Evolutionary conservation across 192 early-diverging fungal species (phyloP), one percentile per base, ranked within the genome.

Genomic region (Podochytrium sp.): DNA sequence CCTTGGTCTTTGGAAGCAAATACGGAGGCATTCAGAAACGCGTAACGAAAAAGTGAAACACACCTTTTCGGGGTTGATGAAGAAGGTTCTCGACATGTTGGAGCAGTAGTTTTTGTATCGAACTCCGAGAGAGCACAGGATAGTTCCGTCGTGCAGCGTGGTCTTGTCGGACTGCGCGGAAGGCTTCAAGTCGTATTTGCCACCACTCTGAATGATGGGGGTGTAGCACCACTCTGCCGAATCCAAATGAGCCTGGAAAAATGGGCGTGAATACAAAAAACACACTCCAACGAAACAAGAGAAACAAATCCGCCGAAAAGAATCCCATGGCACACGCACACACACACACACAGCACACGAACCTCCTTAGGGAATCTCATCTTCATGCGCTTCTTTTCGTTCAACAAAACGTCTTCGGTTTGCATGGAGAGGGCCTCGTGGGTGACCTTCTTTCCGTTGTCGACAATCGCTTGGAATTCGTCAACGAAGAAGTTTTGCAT

Each of bases 191-290:
- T 96, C 91, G 78, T 95, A 99, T 39, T 88, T 83, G 42, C 96
- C 96, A 64, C 98, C 98, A 82, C 94, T 95, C 81, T 98, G 96
- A 70, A 99, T 91, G 59, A 97, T 94, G 6, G 98, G 98, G 6
- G 90, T 82, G 49, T 96, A 94, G 73, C 94, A 94, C 93, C 92
- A 95, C 52, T 99, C 98, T 10, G 89, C 80, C 63, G 87, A 83
- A 20, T 90, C 91, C 38, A 86, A 7, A 47, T 73, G 53, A 14
- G 69, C 69, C 69, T 71, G 51, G 29, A 2, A 27, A 23, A 47
- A 14, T 14, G 10, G 10, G 12, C 43, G 43, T 47, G 10, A 12
- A n/a, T 39, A 34, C 29, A 40, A 58, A 27, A 7, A 27, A 58
- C 7, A 58, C 12, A 20, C 23, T 58, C 10, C 25, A 12, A 29